Conservation (phyloP, 805 yeast genomes). For the Suhomyces faveliae region DNA sequence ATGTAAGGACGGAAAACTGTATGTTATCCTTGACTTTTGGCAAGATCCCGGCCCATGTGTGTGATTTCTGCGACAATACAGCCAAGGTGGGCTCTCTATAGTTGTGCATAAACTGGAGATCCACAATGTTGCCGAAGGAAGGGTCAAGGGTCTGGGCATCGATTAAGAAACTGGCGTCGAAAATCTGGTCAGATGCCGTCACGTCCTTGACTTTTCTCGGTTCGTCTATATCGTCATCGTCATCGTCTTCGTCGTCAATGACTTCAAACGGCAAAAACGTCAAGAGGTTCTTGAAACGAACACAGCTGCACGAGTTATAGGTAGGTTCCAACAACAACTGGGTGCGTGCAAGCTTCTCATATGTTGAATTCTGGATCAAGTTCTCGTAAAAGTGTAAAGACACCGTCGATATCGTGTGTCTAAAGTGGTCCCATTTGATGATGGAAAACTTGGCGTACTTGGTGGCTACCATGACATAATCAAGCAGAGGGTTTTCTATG, state of each 20-base stretch:
- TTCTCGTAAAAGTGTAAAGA: conserved; percentile 87
- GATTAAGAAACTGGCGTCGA: conserved; percentile 56
- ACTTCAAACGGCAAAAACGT: conserved; percentile 67
- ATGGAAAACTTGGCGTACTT: conserved; percentile 76
- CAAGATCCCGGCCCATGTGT: conserved; percentile 79
- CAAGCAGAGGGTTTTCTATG: conserved; percentile 46
- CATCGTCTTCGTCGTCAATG: conserved; percentile 40
- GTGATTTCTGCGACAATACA: conserved; percentile 51
- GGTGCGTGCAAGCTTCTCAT: conserved; percentile 42
- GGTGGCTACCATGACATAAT: conserved; percentile 65
- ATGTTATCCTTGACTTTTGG: conserved; percentile 61
- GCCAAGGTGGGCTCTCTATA: conserved; percentile 84
- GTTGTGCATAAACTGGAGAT: conserved; percentile 66
- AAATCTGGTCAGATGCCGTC: conserved; percentile 24
- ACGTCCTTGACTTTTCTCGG: conserved; percentile 7
- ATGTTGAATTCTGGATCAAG: conserved; percentile 50
- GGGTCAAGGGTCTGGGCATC: conserved; percentile 56
- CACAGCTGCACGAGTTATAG: conserved; percentile 48
- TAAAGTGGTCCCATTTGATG: conserved; percentile 61
- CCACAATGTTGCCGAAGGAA: conserved; percentile 62
- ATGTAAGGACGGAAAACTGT: conserved; percentile 59
- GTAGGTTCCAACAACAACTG: conserved; percentile 62
- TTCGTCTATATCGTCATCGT: conserved; percentile 31
- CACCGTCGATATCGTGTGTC: conserved; percentile 60
- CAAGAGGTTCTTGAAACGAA: conserved; percentile 64